Evolutionary conservation across 768 basidiomycete genomes (phyloP), one percentile per base, ranked within the genome.

Genomic region (Coprinellus micaceus): DNA sequence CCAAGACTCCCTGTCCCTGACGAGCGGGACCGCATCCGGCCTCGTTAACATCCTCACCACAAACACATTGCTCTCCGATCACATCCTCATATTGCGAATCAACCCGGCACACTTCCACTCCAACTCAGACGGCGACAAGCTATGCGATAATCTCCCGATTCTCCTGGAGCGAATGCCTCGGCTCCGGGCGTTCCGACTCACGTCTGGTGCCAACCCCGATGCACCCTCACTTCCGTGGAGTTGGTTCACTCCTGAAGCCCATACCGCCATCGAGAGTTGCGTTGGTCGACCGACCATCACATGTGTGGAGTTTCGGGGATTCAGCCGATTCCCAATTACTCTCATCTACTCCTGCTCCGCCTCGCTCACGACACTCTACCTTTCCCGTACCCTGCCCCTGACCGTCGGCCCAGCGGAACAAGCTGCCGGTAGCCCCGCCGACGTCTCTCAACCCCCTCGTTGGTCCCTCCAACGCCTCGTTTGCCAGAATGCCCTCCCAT

Each of bases 301-400:
- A 29, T 51, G 30, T 22, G 26, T 51, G 1, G 49, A 51, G 24
- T 51, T 51, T 24, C 49, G 49, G 17, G 49, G 49, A 17, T 51
- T 30, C 29, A 29, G 12, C 6, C 17, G 24, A 22, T 36, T 51
- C 24, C 49, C 49, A 22, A 9, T 30, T 3, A 10, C 17, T 22
- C 49, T 51, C 21, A 51, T 51, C 3, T 51, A 51, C 49, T 11
- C 33, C 49, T 51, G 49, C 33, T 49, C 48, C 9, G 17, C 49
- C 13, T 51, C 49, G 30, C 33, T 51, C n/a, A 51, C 49, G 19
- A 51, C 49, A 10, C 49, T 51, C 19, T 51, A 51, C 19, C 49
- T 51, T 24, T 37, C 29, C 33, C 49, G 29, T 22, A 51, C 30
- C 29, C 15, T 30, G 12, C 17, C 29, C n/a, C 17, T 36, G 28